Percentiles rank a stretch among this genome's conserved stretches.
These are phyloP conservation scores for Scedosporium boydii DNA, from an alignment of 2,329 filamentous ascomycete species.

Conservation along the genomic window DNA sequence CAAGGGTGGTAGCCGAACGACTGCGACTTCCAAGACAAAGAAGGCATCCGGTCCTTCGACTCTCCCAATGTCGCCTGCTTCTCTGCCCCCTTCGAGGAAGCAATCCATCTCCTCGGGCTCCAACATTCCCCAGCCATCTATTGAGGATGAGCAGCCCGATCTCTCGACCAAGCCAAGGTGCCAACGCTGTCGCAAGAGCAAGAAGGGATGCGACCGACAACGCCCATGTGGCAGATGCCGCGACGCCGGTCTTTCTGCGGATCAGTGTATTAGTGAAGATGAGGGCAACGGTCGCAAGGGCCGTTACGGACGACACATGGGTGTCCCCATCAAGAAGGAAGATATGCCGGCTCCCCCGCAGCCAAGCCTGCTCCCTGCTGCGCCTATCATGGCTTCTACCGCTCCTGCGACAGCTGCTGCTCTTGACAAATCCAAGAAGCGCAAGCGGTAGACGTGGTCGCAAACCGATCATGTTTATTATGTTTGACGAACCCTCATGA, in stretches of 20 bases:
- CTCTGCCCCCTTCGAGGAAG: slow-evolving; percentile 66
- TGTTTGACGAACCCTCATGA: background rate
- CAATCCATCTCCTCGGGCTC: slow-evolving; percentile 56
- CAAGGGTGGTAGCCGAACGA: slow-evolving; percentile 21
- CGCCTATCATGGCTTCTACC: slow-evolving; percentile 25
- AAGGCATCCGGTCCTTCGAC: slow-evolving; percentile 30
- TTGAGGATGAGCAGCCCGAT: slow-evolving; percentile 82
- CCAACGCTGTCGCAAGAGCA: slow-evolving; percentile 97
- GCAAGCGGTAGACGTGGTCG: slow-evolving; percentile 38
- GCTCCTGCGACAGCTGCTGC: slow-evolving; percentile 16
- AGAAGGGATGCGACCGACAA: slow-evolving; percentile 97
- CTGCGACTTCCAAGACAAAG: slow-evolving; percentile 37
- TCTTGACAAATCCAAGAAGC: slow-evolving; percentile 50
- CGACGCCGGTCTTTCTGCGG: slow-evolving; percentile 85
- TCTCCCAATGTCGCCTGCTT: slow-evolving; percentile 52
- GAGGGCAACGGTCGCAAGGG: slow-evolving; percentile 96
- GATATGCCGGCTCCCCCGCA: slow-evolving; percentile 31
- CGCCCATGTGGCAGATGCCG: slow-evolving; percentile 91
- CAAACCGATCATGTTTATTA: background rate
- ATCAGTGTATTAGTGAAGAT: slow-evolving; percentile 94
- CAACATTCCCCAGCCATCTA: slow-evolving; percentile 25
- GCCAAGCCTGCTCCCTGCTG: slow-evolving; percentile 29
- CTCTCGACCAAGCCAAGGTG: slow-evolving; percentile 93
- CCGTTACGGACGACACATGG: slow-evolving; percentile 70
- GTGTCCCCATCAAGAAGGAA: slow-evolving; percentile 52